phyloP scores from a whole-genome alignment of 495 filamentous ascomycete species.

The Xylaria flabelliformis region DNA sequence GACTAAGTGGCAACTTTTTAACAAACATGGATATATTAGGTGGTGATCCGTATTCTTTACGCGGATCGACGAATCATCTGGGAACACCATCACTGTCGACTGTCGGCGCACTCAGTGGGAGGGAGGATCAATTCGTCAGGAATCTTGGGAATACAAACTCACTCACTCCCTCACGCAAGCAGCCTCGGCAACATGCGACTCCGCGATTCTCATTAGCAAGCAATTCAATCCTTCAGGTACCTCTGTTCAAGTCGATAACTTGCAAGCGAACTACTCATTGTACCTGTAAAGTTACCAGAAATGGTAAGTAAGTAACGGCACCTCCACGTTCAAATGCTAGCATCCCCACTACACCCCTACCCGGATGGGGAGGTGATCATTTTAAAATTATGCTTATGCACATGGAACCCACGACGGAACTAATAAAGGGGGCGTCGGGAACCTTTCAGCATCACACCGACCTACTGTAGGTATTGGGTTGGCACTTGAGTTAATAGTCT shows the following conservation, averaged over 20 bases:
- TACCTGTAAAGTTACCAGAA: not conserved
- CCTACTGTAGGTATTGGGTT: not conserved
- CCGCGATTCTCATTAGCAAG: not conserved
- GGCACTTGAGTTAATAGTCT: not conserved
- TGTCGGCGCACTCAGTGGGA: not conserved
- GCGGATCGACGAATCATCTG: not conserved
- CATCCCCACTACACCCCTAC: not conserved
- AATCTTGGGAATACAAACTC: not conserved
- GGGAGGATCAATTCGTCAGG: not conserved
- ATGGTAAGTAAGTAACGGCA: not conserved
- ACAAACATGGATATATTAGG: not conserved
- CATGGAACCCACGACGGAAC: not conserved
- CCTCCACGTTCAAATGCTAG: not conserved
- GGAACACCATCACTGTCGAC: not conserved
- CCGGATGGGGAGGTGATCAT: not conserved
- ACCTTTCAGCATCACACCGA: not conserved
- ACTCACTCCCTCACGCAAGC: not conserved
- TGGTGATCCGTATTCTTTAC: not conserved
- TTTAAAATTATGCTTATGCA: slow-evolving; percentile 21
- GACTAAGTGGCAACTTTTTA: not conserved
- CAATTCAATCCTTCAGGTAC: not conserved
- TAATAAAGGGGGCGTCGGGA: not conserved
- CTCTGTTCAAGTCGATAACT: not conserved
- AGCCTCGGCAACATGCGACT: not conserved
- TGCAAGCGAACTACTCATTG: not conserved